Percentiles rank a stretch among this genome's conserved stretches.
Evolutionary conservation across 2,329 filamentous ascomycete genomes (phyloP).

Genomic region (Nectriaceae sp.): DNA sequence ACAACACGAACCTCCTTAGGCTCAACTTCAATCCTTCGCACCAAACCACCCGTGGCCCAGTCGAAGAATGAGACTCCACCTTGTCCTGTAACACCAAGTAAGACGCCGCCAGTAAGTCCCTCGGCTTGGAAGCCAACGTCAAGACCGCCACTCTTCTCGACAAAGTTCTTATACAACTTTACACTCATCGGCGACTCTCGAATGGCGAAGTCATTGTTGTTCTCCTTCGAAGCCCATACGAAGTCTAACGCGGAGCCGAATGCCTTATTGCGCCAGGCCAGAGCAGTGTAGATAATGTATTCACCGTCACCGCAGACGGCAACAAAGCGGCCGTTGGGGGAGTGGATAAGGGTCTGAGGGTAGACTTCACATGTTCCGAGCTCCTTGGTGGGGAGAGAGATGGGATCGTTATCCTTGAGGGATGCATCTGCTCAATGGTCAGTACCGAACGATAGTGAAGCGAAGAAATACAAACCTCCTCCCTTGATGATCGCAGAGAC

Average conservation of each 20-base stretch:
- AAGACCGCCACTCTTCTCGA: conserved; percentile 83
- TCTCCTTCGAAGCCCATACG: conserved; percentile 94
- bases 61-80: conserved; percentile 96
- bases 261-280: conserved; percentile 96
- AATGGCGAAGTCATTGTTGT: conserved; percentile 98
- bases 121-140: conserved; percentile 97
- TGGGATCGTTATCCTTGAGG: conserved; percentile 85
- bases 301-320: conserved; percentile 87
- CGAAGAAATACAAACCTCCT: conserved; percentile 52
- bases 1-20: conserved; percentile 48
- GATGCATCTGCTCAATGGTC: conserved; percentile 60
- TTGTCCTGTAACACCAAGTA: conserved; percentile 92
- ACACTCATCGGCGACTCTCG: conserved; percentile 92
- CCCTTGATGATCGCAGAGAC: conserved; percentile 94
- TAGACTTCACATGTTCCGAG: conserved; percentile 96
- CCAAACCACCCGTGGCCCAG: conserved; percentile 86
- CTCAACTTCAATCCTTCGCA: conserved; percentile 86
- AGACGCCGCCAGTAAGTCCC: conserved; percentile 81
- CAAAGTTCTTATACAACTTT: conserved; percentile 97
- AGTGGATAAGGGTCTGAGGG: conserved; percentile 90
- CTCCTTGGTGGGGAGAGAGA: conserved; percentile 88
- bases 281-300: conserved; percentile 97
- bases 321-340: conserved; percentile 91
- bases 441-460: conserved; percentile 17
- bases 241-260: conserved; percentile 96